A percentile compares a stretch with the other conserved stretches of the same genome.
phyloP scores from a whole-genome alignment of 208 protist species.

The Entamoeba nuttalli region DNA sequence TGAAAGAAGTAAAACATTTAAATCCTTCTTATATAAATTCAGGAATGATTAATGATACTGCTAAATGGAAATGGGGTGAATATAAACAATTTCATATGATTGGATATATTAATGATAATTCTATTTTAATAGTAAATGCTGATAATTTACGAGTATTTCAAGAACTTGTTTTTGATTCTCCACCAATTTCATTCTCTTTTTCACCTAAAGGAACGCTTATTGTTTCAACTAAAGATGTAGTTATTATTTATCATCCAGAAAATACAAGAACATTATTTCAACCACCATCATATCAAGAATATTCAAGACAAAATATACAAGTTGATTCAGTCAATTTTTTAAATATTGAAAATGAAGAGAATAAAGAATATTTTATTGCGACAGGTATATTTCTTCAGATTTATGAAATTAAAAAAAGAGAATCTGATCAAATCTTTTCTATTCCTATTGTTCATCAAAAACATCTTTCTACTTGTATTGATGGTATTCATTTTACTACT shows the following conservation, averaged over 20 bases:
- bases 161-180: neutral
- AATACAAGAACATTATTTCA: neutral
- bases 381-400: neutral
- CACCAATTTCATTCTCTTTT: neutral
- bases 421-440: neutral
- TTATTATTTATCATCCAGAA: neutral
- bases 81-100: neutral
- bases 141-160: neutral
- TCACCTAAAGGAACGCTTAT: neutral
- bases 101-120: neutral
- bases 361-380: neutral
- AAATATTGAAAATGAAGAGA: neutral
- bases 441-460: neutral
- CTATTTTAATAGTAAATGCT: neutral
- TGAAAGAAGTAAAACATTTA: neutral
- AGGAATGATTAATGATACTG: neutral
- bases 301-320: neutral
- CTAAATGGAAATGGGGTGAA: neutral
- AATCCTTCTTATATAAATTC: neutral
- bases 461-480: neutral
- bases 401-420: neutral
- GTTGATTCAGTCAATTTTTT: neutral
- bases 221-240: neutral
- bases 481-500: neutral
- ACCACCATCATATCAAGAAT: neutral